These are phyloP conservation scores for Saccharomycopsis javanensis DNA, from an alignment of 805 yeast species.

Conservation along the genomic window DNA sequence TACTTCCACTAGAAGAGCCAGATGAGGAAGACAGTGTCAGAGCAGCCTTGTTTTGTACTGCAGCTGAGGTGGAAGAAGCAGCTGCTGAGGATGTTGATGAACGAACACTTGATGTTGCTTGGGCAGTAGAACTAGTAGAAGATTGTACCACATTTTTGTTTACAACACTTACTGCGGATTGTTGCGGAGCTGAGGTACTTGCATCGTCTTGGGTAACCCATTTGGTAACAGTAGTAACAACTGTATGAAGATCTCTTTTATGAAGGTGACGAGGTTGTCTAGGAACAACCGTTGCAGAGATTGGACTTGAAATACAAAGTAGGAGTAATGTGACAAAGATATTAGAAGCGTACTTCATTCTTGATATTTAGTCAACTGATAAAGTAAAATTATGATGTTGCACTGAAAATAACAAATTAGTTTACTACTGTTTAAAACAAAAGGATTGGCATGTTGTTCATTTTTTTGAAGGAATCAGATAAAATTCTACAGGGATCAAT, in stretches of 20 bases:
- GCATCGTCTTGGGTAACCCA: constrained; percentile 3
- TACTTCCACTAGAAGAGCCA: constrained; percentile 35
- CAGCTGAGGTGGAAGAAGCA: neutral
- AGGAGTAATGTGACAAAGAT: neutral
- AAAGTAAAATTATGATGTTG: neutral
- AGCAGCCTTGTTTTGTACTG: neutral
- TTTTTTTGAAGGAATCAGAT: neutral
- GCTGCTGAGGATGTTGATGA: neutral
- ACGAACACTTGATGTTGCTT: neutral
- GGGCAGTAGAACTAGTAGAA: neutral
- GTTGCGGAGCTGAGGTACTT: neutral
- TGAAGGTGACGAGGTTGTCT: neutral
- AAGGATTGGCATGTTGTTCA: too few species aligned
- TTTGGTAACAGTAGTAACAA: neutral
- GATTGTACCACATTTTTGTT: neutral
- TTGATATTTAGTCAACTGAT: too few species aligned
- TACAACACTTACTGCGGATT: neutral
- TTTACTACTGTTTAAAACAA: too few species aligned
- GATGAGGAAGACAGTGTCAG: neutral
- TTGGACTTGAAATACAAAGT: neutral
- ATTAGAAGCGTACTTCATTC: neutral
- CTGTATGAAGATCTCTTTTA: neutral
- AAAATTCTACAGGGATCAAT: neutral
- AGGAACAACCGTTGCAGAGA: neutral
- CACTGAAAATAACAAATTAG: too few species aligned